Evolutionary conservation across 2,329 filamentous ascomycete genomes (phyloP).

Genomic region (Paecilomyces formosus): DNA sequence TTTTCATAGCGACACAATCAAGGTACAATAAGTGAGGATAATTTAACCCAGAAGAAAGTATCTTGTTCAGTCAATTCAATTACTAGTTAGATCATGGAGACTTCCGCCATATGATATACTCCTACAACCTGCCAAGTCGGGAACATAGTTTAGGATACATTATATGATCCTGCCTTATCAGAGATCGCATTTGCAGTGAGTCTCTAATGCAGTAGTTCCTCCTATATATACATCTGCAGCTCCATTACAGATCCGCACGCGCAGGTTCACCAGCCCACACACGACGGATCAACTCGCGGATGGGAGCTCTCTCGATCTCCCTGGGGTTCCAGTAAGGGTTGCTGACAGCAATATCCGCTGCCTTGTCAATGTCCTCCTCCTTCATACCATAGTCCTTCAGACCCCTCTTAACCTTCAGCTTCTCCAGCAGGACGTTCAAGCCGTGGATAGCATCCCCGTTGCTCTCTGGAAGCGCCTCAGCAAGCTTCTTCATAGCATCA

Average conservation of each 20-base stretch:
- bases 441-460: conserved; percentile 53
- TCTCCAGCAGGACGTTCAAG: conserved; percentile 49
- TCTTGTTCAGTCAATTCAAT: too few relatives aligned
- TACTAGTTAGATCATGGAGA: too few relatives aligned
- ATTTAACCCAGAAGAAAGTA: too few relatives aligned
- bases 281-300: conserved; percentile 51
- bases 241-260: conserved; percentile 42
- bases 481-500: conserved; percentile 46
- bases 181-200: neutral
- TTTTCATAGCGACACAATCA: too few relatives aligned
- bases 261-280: conserved; percentile 56
- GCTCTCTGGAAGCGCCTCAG: conserved; percentile 47
- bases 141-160: too few relatives aligned
- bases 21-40: too few relatives aligned
- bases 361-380: conserved; percentile 54
- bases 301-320: conserved; percentile 42
- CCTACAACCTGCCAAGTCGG: too few relatives aligned
- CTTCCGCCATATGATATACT: too few relatives aligned
- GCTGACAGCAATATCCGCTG: conserved; percentile 50
- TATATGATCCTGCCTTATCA: neutral
- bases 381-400: conserved; percentile 52
- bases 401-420: conserved; percentile 46
- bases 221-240: conserved; percentile 2
- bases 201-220: neutral
- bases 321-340: conserved; percentile 57